phyloP scores from a whole-genome alignment of 169 alveolate genomes.

The Plasmodium reichenowi region DNA sequence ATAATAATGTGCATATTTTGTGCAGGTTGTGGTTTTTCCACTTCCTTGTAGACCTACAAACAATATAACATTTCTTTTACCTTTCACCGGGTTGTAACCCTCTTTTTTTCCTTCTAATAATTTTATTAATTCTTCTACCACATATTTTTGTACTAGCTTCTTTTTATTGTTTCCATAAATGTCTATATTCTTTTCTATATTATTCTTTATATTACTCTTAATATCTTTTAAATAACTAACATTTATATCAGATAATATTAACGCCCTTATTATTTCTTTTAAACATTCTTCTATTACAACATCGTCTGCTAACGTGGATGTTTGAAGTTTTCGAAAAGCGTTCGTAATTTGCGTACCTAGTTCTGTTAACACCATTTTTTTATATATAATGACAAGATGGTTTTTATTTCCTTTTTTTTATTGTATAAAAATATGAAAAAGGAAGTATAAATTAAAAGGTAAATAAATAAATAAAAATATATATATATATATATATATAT shows the following conservation, averaged over 20 bases:
- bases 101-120: constrained; percentile 94
- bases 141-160: constrained; percentile 83
- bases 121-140: constrained; percentile 91
- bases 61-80: constrained; percentile 95
- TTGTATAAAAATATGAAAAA: background rate
- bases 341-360: constrained; percentile 94
- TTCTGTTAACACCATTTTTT: constrained; percentile 97
- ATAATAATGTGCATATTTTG: constrained; percentile 98
- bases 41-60: constrained; percentile 99
- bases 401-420: background rate
- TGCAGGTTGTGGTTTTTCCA: constrained; percentile 99
- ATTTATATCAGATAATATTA: constrained; percentile 95
- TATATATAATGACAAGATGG: background rate
- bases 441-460: background rate
- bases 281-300: constrained; percentile 92
- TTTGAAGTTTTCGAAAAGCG: constrained; percentile 95
- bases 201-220: constrained; percentile 90
- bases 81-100: constrained; percentile 95
- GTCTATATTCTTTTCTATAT: constrained; percentile 88
- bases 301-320: constrained; percentile 94
- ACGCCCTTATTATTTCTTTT: constrained; percentile 94
- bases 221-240: constrained; percentile 92
- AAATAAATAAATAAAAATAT: too few species aligned
- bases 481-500: too few species aligned
- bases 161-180: constrained; percentile 88